These are phyloP conservation scores for Phalaenopsis equestris DNA, from an alignment of 106 monocot species.

Conservation along the genomic window DNA sequence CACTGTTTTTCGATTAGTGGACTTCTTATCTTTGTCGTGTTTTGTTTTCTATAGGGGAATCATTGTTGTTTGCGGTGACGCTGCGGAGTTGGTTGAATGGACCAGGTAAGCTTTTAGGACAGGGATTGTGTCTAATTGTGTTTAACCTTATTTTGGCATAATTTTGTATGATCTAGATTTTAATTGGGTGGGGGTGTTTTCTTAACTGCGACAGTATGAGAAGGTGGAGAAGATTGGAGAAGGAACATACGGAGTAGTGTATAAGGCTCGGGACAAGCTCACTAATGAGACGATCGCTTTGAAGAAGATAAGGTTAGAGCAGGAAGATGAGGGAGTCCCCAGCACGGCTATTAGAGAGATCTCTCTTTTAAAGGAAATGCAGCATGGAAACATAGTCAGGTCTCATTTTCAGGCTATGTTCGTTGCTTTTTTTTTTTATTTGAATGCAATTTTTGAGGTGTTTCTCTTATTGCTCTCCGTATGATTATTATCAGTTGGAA, in stretches of 20 bases:
- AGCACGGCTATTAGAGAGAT: slow-evolving; percentile 75
- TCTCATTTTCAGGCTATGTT: slow-evolving; percentile 1
- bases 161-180: background rate
- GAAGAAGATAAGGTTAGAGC: slow-evolving; percentile 74
- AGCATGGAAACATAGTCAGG: slow-evolving; percentile 59
- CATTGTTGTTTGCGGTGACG: slow-evolving; percentile 1
- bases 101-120: slow-evolving; percentile 6
- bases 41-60: background rate
- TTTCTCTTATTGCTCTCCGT: background rate
- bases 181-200: background rate
- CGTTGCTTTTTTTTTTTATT: background rate
- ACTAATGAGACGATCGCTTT: slow-evolving; percentile 72
- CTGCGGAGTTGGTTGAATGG: background rate
- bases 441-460: background rate
- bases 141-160: background rate
- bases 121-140: background rate
- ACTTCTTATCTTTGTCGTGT: slow-evolving; percentile 5
- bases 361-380: slow-evolving; percentile 75
- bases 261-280: slow-evolving; percentile 51
- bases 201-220: slow-evolving; percentile 21
- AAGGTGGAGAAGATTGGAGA: slow-evolving; percentile 61
- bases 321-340: slow-evolving; percentile 75
- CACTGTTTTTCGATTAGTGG: slow-evolving; percentile 2
- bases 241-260: slow-evolving; percentile 94
- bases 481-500: background rate